Percentiles rank a stretch among this genome's conserved stretches.
These are phyloP conservation scores for Pseudoneurospora amorphoporcata DNA, from an alignment of 495 filamentous ascomycete genomes.

Conservation along the genomic window DNA sequence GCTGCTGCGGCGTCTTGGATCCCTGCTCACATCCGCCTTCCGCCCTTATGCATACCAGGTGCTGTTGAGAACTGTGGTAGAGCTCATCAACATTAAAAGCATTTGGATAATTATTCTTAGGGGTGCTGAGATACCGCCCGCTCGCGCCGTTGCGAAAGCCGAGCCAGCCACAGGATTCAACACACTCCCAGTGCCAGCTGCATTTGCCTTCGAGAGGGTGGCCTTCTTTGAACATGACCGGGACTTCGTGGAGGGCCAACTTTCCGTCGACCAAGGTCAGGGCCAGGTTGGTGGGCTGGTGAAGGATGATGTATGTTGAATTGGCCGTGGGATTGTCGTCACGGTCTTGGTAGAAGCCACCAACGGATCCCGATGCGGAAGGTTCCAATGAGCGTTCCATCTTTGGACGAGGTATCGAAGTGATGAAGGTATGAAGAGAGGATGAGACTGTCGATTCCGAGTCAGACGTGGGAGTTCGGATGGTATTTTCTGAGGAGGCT, in stretches of 20 bases:
- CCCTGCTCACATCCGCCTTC: background rate
- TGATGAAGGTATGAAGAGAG: background rate
- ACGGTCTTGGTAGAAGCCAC: background rate
- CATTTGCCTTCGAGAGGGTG: background rate
- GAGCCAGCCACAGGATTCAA: background rate
- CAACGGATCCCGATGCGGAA: background rate
- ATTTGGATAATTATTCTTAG: no score
- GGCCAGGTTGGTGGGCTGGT: background rate
- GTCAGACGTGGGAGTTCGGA: background rate
- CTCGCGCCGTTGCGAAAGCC: background rate
- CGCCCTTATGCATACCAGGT: background rate
- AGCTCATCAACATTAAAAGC: no score
- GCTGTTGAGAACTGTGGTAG: background rate
- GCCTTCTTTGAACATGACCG: accelerated
- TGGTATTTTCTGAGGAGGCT: background rate
- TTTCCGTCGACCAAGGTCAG: background rate
- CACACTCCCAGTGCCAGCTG: background rate
- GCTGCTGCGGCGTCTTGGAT: background rate
- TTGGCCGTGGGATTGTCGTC: background rate
- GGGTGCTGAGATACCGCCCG: background rate
- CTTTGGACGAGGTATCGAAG: background rate
- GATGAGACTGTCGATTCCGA: background rate
- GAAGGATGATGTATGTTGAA: background rate
- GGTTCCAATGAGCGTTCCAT: background rate
- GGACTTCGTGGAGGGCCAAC: background rate